phyloP scores from a whole-genome alignment of 371 early-diverging fungal species.

The Synchytrium microbalum region DNA sequence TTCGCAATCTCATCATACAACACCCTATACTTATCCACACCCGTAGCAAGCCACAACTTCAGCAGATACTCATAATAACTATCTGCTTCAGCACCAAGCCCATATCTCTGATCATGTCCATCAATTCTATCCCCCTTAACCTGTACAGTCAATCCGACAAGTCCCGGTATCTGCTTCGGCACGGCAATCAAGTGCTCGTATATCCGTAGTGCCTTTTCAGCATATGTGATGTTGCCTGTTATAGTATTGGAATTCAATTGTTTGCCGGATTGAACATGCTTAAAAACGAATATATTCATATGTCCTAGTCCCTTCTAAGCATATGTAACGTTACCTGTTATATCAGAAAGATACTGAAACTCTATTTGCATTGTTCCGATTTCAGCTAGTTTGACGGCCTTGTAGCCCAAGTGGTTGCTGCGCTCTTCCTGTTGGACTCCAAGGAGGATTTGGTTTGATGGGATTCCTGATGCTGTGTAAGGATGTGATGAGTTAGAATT shows the following conservation, averaged over 20 bases:
- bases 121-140: neutral
- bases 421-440: no score
- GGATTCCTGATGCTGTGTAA: slow-evolving; percentile 53
- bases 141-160: neutral
- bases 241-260: no score
- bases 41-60: slow-evolving; percentile 56
- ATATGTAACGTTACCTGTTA: no score
- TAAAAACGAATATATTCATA: no score
- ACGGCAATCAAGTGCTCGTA: neutral
- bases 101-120: slow-evolving; percentile 22
- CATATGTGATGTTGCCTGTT: slow-evolving; percentile 39
- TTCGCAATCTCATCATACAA: slow-evolving; percentile 46
- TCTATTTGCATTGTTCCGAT: slow-evolving; percentile 33
- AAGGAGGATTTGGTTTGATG: slow-evolving; percentile 31
- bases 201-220: slow-evolving; percentile 38
- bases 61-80: slow-evolving; percentile 58
- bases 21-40: slow-evolving; percentile 40
- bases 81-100: slow-evolving; percentile 27
- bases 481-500: no score
- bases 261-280: no score
- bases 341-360: slow-evolving; percentile 31
- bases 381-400: slow-evolving; percentile 18
- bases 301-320: no score
- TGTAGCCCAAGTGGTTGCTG: no score
- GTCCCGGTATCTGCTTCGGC: neutral